Percentiles rank a stretch among this genome's conserved stretches.
phyloP scores from a whole-genome alignment of 2,329 filamentous ascomycete species.

The Fusarium phyllophilum region DNA sequence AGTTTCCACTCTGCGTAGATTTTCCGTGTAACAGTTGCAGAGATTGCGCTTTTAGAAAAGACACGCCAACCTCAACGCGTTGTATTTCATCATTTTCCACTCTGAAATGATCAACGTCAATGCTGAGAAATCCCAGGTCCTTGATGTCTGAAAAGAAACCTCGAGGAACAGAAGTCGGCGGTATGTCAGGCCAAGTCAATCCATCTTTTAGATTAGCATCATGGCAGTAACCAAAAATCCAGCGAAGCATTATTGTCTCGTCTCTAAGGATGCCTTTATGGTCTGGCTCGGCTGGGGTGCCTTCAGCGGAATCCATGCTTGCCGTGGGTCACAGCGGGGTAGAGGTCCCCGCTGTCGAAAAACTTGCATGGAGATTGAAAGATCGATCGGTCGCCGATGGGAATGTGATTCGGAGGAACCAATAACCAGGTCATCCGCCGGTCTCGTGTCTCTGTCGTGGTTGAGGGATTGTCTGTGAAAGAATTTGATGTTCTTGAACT shows the following conservation, averaged over 20 bases:
- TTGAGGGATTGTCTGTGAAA: no score
- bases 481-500: no score
- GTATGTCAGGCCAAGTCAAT: constrained; percentile 1
- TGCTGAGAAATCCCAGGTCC: constrained; percentile 17
- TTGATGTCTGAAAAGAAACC: not conserved
- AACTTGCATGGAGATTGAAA: no score
- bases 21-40: not conserved
- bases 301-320: no score
- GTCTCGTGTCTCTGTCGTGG: no score
- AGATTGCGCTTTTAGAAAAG: constrained; percentile 5
- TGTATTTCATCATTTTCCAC: constrained; percentile 12
- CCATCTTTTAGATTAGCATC: not conserved
- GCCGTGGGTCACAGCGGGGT: no score
- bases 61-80: constrained; percentile 17
- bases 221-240: constrained; percentile 17
- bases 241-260: constrained; percentile 20
- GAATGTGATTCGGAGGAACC: no score
- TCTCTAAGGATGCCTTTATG: constrained; percentile 31
- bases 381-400: no score
- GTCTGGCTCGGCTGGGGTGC: not conserved
- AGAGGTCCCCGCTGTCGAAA: no score
- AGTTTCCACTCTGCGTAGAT: not conserved
- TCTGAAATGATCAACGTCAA: constrained; percentile 22
- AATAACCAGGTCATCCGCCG: no score
- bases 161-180: not conserved